These are phyloP conservation scores for Wickerhamiella cacticola DNA, from an alignment of 805 yeast species.

Conservation along the genomic window DNA sequence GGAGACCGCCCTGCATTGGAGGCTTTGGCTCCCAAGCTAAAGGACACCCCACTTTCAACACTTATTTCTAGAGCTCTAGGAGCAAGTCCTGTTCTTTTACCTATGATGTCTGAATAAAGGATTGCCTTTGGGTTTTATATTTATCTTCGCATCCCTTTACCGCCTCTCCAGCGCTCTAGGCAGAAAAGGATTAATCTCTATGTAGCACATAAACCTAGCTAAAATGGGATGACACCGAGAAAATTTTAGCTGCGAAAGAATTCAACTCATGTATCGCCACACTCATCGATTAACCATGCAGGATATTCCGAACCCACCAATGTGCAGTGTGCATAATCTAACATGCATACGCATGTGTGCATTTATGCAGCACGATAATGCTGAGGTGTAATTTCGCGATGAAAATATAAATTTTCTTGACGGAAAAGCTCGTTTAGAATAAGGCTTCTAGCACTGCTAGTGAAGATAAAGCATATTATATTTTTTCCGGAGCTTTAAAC, in stretches of 20 bases:
- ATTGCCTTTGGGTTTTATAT: background rate
- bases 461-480: no score
- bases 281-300: no score
- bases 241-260: no score
- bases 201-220: background rate
- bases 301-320: no score
- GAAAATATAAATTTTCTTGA: no score
- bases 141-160: background rate
- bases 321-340: background rate
- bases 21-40: constrained; percentile 3
- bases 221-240: no score
- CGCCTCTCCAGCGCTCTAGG: background rate
- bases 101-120: background rate
- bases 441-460: no score
- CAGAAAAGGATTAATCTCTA: background rate
- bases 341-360: background rate
- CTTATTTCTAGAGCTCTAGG: constrained; percentile 4
- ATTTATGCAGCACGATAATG: background rate
- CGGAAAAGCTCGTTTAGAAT: no score
- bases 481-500: no score
- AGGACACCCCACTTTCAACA: constrained; percentile 7
- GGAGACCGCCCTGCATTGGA: constrained; percentile 4
- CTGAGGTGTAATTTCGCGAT: background rate
- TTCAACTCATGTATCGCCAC: no score
- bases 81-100: background rate